These are phyloP conservation scores for Trichoderma orchidacearum DNA, from an alignment of 495 filamentous ascomycete genomes.

Conservation along the genomic window DNA sequence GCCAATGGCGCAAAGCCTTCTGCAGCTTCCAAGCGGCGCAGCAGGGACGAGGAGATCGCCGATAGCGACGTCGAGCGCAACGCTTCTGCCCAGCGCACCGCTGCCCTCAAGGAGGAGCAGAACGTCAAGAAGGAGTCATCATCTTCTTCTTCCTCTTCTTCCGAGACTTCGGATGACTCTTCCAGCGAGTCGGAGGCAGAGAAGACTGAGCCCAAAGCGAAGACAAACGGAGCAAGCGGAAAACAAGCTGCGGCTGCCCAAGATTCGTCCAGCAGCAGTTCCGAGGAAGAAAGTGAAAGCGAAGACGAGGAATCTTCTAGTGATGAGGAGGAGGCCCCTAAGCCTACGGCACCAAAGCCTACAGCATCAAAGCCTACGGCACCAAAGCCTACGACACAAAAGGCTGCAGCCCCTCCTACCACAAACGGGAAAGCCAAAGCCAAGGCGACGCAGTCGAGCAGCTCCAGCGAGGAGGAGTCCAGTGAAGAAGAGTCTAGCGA, in stretches of 20 bases:
- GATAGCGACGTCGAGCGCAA: slow-evolving; percentile 13
- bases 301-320: background rate
- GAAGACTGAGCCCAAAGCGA: background rate
- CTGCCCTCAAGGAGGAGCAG: background rate
- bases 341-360: slow-evolving; percentile 3
- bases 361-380: background rate
- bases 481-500: slow-evolving; percentile 1
- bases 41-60: slow-evolving; percentile 1
- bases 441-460: slow-evolving; percentile 5
- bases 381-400: background rate
- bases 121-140: background rate
- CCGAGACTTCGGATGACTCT: background rate
- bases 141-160: too few relatives aligned
- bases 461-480: background rate
- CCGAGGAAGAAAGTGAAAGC: background rate
- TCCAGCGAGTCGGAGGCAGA: slow-evolving; percentile 2
- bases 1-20: slow-evolving; percentile 3
- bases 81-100: slow-evolving; percentile 8
- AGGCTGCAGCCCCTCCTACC: background rate
- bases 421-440: background rate
- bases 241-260: background rate
- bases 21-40: background rate
- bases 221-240: background rate
- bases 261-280: slow-evolving; percentile 3
- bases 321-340: background rate